These are phyloP conservation scores for Penicillium paxilli DNA, from an alignment of 495 filamentous ascomycete genomes.

Conservation along the genomic window DNA sequence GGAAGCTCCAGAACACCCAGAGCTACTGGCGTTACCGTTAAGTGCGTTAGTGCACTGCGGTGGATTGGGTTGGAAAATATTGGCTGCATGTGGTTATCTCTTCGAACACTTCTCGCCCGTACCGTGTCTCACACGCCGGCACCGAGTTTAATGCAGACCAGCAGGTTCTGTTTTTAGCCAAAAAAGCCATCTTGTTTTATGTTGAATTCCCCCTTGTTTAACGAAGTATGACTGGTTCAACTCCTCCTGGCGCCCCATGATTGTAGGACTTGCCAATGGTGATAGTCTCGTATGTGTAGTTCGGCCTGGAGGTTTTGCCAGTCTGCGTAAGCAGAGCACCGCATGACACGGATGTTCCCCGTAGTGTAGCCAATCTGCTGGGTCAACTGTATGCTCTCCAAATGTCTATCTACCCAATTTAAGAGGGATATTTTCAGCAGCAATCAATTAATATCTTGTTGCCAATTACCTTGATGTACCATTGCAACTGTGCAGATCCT, in stretches of 20 bases:
- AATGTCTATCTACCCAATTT: not conserved
- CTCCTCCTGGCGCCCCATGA: slow-evolving; percentile 15
- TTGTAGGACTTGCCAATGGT: slow-evolving; percentile 12
- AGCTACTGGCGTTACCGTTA: slow-evolving; percentile 87
- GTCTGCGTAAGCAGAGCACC: not conserved
- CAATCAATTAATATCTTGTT: no score
- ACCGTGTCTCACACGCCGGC: slow-evolving; percentile 31
- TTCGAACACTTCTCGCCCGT: slow-evolving; percentile 38
- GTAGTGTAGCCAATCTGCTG: no score
- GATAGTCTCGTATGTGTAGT: slow-evolving; percentile 4
- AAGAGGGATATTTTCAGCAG: no score
- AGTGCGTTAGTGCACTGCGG: slow-evolving; percentile 32
- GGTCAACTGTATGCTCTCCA: no score
- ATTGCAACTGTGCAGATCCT: not conserved
- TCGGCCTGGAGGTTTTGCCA: not conserved
- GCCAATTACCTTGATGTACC: no score
- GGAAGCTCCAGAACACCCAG: slow-evolving; percentile 99
- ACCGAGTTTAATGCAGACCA: slow-evolving; percentile 44
- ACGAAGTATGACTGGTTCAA: slow-evolving; percentile 47
- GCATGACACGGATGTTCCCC: not conserved
- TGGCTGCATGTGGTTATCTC: slow-evolving; percentile 43
- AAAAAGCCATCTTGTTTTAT: slow-evolving; percentile 41
- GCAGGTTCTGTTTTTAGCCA: slow-evolving; percentile 46
- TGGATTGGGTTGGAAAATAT: slow-evolving; percentile 33
- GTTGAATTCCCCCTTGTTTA: slow-evolving; percentile 37